phyloP scores from a whole-genome alignment of 352 stramenopile species.

The Pilasporangium apinafurcum region DNA sequence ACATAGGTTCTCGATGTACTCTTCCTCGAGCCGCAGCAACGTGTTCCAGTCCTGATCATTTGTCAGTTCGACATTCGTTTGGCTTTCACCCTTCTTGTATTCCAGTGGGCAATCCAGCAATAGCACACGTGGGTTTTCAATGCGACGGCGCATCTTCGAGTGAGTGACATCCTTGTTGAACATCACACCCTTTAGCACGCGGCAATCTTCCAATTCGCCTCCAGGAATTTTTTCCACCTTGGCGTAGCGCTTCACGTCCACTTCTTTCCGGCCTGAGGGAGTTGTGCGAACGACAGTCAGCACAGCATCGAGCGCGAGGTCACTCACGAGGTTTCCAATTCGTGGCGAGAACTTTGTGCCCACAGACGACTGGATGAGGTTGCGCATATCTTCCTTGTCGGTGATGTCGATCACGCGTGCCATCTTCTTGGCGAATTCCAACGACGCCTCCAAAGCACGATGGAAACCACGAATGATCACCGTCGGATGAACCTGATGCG shows the following conservation, averaged over 20 bases:
- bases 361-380: slow-evolving; percentile 96
- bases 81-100: slow-evolving; percentile 99
- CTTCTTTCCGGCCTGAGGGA: slow-evolving; percentile 88
- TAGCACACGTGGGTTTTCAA: slow-evolving; percentile 98
- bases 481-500: slow-evolving; percentile 97
- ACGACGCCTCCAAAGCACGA: slow-evolving; percentile 69
- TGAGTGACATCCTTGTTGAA: slow-evolving; percentile 99
- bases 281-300: slow-evolving; percentile 91
- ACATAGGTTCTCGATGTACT: slow-evolving; percentile 99
- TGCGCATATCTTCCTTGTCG: slow-evolving; percentile 93
- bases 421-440: slow-evolving; percentile 93
- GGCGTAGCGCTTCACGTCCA: slow-evolving; percentile 99
- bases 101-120: slow-evolving; percentile 98
- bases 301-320: slow-evolving; percentile 97
- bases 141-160: slow-evolving; percentile 98
- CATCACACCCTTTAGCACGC: slow-evolving; percentile 98
- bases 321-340: slow-evolving; percentile 96
- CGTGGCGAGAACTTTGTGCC: slow-evolving; percentile 98
- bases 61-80: slow-evolving; percentile 98
- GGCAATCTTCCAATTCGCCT: slow-evolving; percentile 92
- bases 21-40: slow-evolving; percentile 98
- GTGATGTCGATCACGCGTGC: slow-evolving; percentile 92
- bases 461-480: slow-evolving; percentile 97
- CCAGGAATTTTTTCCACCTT: slow-evolving; percentile 99
- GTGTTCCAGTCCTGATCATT: slow-evolving; percentile 99